Percentiles rank a stretch among this genome's conserved stretches.
These are phyloP conservation scores for Solanum hybrid DNA, from an alignment of 305 asterid species.

Conservation along the genomic window DNA sequence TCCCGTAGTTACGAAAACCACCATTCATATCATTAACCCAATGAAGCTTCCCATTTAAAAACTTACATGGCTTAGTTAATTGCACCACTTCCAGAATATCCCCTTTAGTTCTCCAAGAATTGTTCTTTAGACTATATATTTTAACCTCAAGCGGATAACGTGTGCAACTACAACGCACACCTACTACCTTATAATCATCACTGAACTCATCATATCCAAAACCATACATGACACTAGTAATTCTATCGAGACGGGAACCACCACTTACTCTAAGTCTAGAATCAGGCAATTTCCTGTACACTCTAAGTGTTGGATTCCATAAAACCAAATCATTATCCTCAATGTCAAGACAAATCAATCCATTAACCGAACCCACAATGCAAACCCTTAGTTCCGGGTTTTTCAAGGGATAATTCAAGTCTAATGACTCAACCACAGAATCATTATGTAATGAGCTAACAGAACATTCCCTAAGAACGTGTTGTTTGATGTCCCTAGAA, in stretches of 20 bases:
- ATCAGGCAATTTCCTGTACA: conserved; percentile 28
- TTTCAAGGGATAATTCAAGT: conserved; percentile 29
- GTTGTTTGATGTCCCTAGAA: not conserved
- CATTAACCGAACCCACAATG: conserved; percentile 45
- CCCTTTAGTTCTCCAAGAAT: conserved; percentile 38
- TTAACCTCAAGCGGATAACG: conserved; percentile 19
- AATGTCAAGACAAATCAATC: conserved; percentile 38
- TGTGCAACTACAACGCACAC: conserved; percentile 7
- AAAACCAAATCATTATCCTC: conserved; percentile 23
- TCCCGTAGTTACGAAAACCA: not conserved
- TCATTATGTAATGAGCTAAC: conserved; percentile 13
- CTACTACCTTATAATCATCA: conserved; percentile 33
- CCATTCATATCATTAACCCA: not conserved
- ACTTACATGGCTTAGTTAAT: conserved; percentile 29
- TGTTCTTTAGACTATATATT: conserved; percentile 29
- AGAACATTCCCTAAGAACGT: conserved; percentile 22
- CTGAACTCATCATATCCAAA: conserved; percentile 31
- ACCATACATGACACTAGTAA: conserved; percentile 22
- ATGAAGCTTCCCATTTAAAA: conserved; percentile 45
- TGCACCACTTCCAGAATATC: conserved; percentile 24
- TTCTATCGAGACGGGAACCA: not conserved
- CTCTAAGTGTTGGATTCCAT: conserved; percentile 46
- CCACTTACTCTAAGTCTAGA: conserved; percentile 9
- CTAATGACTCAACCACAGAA: conserved; percentile 1
- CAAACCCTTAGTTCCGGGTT: conserved; percentile 9